Base-by-base conservation (phyloP, 495 filamentous ascomycete genomes). In the Stereocaulon alpinum region DNA sequence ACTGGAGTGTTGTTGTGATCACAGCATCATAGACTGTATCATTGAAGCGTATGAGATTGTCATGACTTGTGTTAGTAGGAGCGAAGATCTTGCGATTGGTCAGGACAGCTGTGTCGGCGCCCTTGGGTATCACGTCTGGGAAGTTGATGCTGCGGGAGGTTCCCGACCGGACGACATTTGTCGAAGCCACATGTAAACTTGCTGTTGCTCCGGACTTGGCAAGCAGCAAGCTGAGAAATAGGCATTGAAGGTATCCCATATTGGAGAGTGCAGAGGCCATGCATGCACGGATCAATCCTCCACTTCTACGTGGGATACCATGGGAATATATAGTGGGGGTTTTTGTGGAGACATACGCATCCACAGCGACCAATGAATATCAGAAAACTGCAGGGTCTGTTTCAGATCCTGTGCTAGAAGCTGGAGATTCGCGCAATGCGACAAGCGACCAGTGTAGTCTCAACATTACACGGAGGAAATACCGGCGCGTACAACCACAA, bases 301-400 rank as follows among this genome's bases (percentile, higher is more conserved):
- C 48, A 34, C 48, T n/a, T 1, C n/a, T 15, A 37, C 17, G 49
- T 20, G 30, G 49, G 49, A 52, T 52, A 18, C 30, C 49, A 27
- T 52, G 49, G 49, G 12, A 52, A 11, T 52, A 52, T 52, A 52
- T 52, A 52, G 49, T 52, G 49, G 49, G 49, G 49, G 49, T 37
- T 52, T 18, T 32, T 22, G 30, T 20, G 30, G 49, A 30, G 49
- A 20, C 2, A 52, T 52, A 51, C 49, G 29, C 49, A 52, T 14
- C 34, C 29, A 18, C 15, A n/a, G 34, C 14, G 34, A 4, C 20
- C n/a, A 52, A 18, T 52, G 30, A 27, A 32, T n/a, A 18, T 37
- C 29, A 32, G 48, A 20, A n/a, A 37, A n/a, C 15, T 51, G 6
- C 24, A 51, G 2, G 11, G 3, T 11, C 9, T 6, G 49, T 52